Evolutionary conservation across 1,284 basidiomycete species (phyloP).

Genomic region (Fomitopsis pinicola): DNA sequence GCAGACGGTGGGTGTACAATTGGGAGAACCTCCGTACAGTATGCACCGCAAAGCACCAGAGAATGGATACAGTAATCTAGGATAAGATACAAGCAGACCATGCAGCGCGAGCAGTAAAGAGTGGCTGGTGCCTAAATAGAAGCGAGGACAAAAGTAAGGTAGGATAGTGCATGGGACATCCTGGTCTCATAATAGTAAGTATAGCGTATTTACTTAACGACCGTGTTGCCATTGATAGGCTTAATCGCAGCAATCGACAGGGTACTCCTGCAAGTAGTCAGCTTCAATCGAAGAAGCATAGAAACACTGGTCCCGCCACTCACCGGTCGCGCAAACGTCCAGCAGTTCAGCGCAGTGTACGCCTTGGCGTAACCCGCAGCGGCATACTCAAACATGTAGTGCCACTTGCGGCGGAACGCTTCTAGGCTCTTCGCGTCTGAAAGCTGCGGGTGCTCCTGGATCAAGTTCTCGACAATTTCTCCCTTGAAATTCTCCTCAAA

Average conservation of each 20-base stretch:
- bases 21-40: too few relatives aligned
- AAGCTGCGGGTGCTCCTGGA: slow-evolving; percentile 11
- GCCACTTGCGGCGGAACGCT: slow-evolving; percentile 27
- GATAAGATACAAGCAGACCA: too few relatives aligned
- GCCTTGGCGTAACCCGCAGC: slow-evolving; percentile 24
- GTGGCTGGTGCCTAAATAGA: too few relatives aligned
- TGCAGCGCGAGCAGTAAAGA: too few relatives aligned
- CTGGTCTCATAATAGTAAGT: too few relatives aligned
- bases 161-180: too few relatives aligned
- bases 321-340: slow-evolving; percentile 14
- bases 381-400: slow-evolving; percentile 26
- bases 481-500: slow-evolving; percentile 20
- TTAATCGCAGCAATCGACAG: background rate
- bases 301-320: background rate
- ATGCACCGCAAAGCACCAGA: too few relatives aligned
- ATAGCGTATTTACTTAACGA: too few relatives aligned
- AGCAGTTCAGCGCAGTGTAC: slow-evolving; percentile 22
- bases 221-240: background rate
- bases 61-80: too few relatives aligned
- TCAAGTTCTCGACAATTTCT: slow-evolving; percentile 13
- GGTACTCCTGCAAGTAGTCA: background rate
- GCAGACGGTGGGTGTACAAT: too few relatives aligned
- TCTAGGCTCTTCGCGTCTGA: slow-evolving; percentile 14
- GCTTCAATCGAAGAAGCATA: background rate
- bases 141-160: too few relatives aligned